Conservation (phyloP, 148 eudicot genomes). For the Rhododendron ferrugineum region DNA sequence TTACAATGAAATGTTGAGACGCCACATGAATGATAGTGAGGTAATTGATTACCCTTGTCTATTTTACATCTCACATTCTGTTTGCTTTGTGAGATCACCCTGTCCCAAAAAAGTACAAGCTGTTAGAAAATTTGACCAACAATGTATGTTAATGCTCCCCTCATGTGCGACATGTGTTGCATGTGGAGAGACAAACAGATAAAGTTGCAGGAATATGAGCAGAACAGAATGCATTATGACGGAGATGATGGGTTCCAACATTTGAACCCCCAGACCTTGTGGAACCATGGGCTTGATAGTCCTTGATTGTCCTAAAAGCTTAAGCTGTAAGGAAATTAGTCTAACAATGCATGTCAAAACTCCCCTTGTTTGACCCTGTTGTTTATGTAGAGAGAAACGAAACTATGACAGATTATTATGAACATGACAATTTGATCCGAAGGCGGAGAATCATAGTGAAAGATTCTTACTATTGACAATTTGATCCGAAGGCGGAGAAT, state of each 20-base stretch:
- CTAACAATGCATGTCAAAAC: not conserved
- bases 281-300: not conserved
- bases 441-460: too few relatives aligned
- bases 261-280: not conserved
- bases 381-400: not conserved
- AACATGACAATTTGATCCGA: too few relatives aligned
- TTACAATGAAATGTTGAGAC: slow-evolving; percentile 91
- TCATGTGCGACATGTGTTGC: not conserved
- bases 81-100: not conserved
- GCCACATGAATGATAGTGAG: slow-evolving; percentile 97
- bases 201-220: not conserved
- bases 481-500: too few relatives aligned
- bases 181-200: not conserved
- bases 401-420: not conserved
- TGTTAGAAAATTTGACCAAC: not conserved
- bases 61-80: not conserved
- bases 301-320: not conserved
- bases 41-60: slow-evolving; percentile 26
- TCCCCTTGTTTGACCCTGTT: not conserved
- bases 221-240: not conserved
- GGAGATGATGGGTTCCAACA: not conserved
- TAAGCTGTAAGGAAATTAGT: not conserved
- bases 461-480: too few relatives aligned
- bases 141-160: not conserved
- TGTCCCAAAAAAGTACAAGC: not conserved